Evolutionary conservation across 495 filamentous ascomycete genomes (phyloP), one percentile per base, ranked within the genome.

Genomic region (Xylaria flabelliformis): DNA sequence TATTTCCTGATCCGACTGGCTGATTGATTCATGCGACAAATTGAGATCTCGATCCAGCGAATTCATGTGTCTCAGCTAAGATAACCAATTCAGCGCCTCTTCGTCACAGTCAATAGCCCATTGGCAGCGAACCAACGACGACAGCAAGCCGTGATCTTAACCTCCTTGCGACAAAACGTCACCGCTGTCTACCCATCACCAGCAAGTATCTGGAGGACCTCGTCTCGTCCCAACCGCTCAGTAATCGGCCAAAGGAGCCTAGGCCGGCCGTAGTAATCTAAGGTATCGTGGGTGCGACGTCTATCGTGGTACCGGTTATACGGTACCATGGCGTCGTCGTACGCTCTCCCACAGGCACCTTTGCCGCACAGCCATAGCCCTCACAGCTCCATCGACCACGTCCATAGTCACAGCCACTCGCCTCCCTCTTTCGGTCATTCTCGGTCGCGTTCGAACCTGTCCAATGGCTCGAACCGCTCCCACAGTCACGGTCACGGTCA

Each of bases 291-390:
- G 42, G 67, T 41, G 58, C 29, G 29, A 62, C 29, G 26, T 62
- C 29, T 51, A 26, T 42, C 24, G 67, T 61, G 41, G n/a, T 48
- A 67, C 50, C 21, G 58, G 58, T 21, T 34, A 61, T 21, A 61
- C 61, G 48, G 69, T 63, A 75, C 53, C 32, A 87, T 87, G 85
- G 81, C 83, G 42, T 82, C 87, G 15, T 82, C 86, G 1, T 88
- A 87, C 74, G 83, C 83, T 53, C 80, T 87, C 41, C 86, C 86
- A 41, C 80, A 82, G 50, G 80, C 86, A 46, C 80, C 85, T 29
- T 76, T 88, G 61, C 78, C 83, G 19, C 80, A 85, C 55, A 76
- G 74, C 62, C 82, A 80, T 39, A 80, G 82, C 50, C 75, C 79
- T 8, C 81, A 85, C 70, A 34, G 55, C 51, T 82, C 80, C 0